Conservation (phyloP, 2,329 filamentous ascomycete species). For the Lojkania enalia region DNA sequence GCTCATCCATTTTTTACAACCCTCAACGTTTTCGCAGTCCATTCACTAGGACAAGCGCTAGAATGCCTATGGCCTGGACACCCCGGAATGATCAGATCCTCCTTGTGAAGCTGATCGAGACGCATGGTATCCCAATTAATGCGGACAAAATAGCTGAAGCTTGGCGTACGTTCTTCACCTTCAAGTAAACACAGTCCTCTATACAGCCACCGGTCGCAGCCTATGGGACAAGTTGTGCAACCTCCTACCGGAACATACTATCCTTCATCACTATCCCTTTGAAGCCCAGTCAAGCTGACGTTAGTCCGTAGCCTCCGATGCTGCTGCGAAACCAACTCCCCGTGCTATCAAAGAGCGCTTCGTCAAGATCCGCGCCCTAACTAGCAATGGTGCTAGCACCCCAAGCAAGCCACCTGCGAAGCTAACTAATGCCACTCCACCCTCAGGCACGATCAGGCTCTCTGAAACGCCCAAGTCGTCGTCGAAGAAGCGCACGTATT, state of each 20-base stretch:
- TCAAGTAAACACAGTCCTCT: background rate
- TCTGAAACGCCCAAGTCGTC: constrained; percentile 5
- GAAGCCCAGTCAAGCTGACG: background rate
- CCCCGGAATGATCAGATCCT: constrained; percentile 24
- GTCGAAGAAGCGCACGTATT: constrained; percentile 18
- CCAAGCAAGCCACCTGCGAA: background rate
- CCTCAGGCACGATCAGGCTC: background rate
- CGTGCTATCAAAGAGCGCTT: constrained; percentile 24
- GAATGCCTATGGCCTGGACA: constrained; percentile 15
- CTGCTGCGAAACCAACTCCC: constrained; percentile 11
- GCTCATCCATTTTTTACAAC: background rate
- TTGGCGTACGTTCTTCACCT: constrained; percentile 23
- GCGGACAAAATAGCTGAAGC: constrained; percentile 14
- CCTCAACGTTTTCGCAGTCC: background rate
- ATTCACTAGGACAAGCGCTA: background rate
- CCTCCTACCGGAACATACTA: too few relatives aligned
- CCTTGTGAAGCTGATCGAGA: constrained; percentile 23
- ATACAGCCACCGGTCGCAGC: background rate
- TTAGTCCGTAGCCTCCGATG: constrained; percentile 11
- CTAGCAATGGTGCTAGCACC: constrained; percentile 1
- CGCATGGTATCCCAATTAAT: constrained; percentile 20
- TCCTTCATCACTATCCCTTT: background rate
- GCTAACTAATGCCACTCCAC: background rate
- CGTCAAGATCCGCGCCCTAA: constrained; percentile 14
- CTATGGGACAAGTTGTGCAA: too few relatives aligned